Base-by-base conservation (phyloP, 129 eudicot species). In the Tanacetum coccineum region DNA sequence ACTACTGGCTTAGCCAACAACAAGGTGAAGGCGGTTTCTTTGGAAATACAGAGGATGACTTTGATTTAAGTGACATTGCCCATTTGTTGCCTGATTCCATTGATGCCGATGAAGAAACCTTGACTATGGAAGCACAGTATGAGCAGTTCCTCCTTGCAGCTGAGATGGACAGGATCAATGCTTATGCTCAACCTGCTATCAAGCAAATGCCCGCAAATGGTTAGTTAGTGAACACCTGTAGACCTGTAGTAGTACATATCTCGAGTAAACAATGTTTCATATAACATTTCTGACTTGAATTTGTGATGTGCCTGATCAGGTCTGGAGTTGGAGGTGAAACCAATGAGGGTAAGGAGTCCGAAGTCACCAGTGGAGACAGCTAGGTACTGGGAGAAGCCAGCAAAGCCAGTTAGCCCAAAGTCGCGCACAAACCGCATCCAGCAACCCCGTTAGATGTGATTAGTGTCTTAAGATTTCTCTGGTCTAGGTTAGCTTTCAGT, bases 1-100 rank as follows among this genome's bases (percentile, higher is more conserved):
- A 84, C 76, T 89, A 94, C 70, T 94, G 99, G 99, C 81, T 94
- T 18, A 87, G 90, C 77, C 93, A 94, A 77, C 84, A 81, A 68
- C 93, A 87, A 60, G 93, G 78, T 3, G 92, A 84, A 61, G 92
- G 80, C 64, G 76, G 76, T 50, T 81, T 89, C 69, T 82, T 80
- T 62, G 89, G 77, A 4, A 67, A 70, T 65, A 53, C 64, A 2
- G 72, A 64, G 3, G 74, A 81, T 71, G 84, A 75, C 28, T 57
- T 76, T 17, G 81, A 63, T 19, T 47, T 57, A 14, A 39, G 62
- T 12, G 83, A 87, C 42, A 72, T 85, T 25, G 79, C 51, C 49
- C 87, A 82, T 59, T 56, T 93, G 79, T 72, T 94, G 56, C 99
- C 99, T 4, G 99, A 94, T 70, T 73, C 78, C 20, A 86, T 94